Base-by-base conservation (phyloP, 1,139 yeast genomes). In the Scheffersomyces titani region DNA sequence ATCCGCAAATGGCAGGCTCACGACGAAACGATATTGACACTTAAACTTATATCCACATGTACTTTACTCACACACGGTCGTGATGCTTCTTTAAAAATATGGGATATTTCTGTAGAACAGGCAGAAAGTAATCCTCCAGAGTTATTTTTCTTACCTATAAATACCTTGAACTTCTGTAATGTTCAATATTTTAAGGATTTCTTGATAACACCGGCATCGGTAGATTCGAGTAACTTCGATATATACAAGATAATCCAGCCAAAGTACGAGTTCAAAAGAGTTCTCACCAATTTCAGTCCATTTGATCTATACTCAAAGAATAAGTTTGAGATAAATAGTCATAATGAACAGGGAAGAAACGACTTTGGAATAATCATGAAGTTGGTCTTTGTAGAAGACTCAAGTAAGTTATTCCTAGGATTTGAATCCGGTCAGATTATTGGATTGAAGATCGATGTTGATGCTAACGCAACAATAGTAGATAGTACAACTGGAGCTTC, bases 321-420 rank as follows among this genome's bases (percentile, higher is more conserved):
- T 44, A 63, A 64, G n/a, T 55, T 51, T 19, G 65, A 61, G 47
- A 61, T 63, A 3, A 54, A 57, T 47, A 51, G 57, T n/a, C 61
- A 57, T 1, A 60, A 58, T 30, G 67, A 63, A 1, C 22, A 61
- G 13, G 70, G 69, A 20, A 58, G 81, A 50, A 75, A 70, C 24
- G 76, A 80, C 45, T 76, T 78, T 57, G 90, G 90, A 1, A 83
- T 85, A 11, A 76, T 86, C 50, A 86, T 86, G 90, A 78, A 71
- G 57, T 59, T 80, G 47, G 59, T 74, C 0, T 77, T 80, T 70
- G 61, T 77, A 1, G 60, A 63, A n/a, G 57, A 65, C 0, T 19
- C 52, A 7, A 50, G 59, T n/a, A 22, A 54, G 0, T 66, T 85
- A 24, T 72, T 71, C 48, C 67, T 84, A 13, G 90, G 89, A 0